Evolutionary conservation across 495 filamentous ascomycete species (phyloP), one percentile per base, ranked within the genome.

Genomic region (Penicillium riverlandense): DNA sequence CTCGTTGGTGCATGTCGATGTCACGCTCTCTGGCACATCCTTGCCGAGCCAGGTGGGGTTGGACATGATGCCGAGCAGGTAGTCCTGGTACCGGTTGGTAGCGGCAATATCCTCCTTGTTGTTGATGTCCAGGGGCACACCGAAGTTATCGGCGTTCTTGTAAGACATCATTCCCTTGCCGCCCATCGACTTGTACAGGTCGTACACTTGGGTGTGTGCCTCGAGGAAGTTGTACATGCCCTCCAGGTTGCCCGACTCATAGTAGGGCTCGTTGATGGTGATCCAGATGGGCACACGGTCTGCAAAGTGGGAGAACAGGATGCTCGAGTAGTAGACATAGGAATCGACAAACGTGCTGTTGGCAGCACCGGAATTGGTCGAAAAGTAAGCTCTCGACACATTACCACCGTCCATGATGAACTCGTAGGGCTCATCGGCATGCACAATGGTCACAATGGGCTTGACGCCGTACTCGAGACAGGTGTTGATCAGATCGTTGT

Each of bases 211-310:
- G 0, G 66, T 57, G 44, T 74, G 70, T 1, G 70, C 62, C 6
- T 60, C 54, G 13, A 74, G 43, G 6, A 70, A 53, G 30, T 68
- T 50, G 35, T 65, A 49, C 11, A 61, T 49, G 4, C 58, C 54
- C 7, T 58, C 48, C 32, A 59, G 63, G 15, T 64, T 63, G 41
- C 49, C 54, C 1, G 55, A 57, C 41, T 59, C 62, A 13, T 61
- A 48, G 8, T 56, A 47, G 7, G 69, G 69, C 41, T 74, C 71
- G 38, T 74, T 74, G 55, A 72, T 61, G 6, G 67, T 75, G 2
- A 67, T 45, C 71, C 71, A 75, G 31, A 67, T 55, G 0, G 69
- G 67, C 1, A 75, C 69, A 15, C 66, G 52, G 33, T 72, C 66
- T 1, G 57, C 60, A 46, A 57, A 75, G 34, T 65, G 65, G 6